Base-by-base conservation (phyloP, 108 stramenopile genomes). In the Fragilaria crotonensis region DNA sequence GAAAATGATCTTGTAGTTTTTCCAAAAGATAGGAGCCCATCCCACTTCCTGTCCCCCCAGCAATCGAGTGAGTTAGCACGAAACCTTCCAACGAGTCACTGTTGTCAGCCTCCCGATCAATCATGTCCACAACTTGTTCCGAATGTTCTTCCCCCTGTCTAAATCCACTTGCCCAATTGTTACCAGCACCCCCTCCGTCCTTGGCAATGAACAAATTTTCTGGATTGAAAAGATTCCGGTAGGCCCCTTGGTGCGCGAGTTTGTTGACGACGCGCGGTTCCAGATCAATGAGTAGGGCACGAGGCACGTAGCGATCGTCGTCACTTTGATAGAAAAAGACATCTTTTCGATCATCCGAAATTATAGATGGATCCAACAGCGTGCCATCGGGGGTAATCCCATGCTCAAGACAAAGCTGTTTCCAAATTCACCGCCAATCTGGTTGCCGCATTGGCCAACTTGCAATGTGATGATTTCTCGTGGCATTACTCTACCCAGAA, bases 381-480 rank as follows among this genome's bases (percentile, higher is more conserved):
- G 94, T 81, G 4, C 98, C 98, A 61, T 98, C 96, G 4, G 95
- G 94, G 30, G 78, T 70, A 59, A 99, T 98, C 28, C 98, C 98
- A 60, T 99, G 98, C 69, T 99, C 98, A 51, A 95, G 75, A 73
- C 95, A 96, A 4, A 99, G 84, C 66, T 98, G 96, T 66, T 97
- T 98, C 98, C 98, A 99, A 99, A 99, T 73, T 99, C 98, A 26
- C 82, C 81, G 0, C 97, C 98, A 52, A 99, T 98, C 74, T 99
- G 97, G 64, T 99, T 99, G 57, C 98, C 98, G 70, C 98, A 99
- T 77, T 99, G 98, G 27, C 98, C 98, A 21, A 99, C 95, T 78
- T 98, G 96, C 5, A 99, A 75, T 5, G 98, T 99, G 58, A 99
- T 94, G 59, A 99, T 99, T 76, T 99, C 98, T 21, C 96, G 91